Conservation (phyloP, 176 grass and related monocot species). For the Ananas comosus region DNA sequence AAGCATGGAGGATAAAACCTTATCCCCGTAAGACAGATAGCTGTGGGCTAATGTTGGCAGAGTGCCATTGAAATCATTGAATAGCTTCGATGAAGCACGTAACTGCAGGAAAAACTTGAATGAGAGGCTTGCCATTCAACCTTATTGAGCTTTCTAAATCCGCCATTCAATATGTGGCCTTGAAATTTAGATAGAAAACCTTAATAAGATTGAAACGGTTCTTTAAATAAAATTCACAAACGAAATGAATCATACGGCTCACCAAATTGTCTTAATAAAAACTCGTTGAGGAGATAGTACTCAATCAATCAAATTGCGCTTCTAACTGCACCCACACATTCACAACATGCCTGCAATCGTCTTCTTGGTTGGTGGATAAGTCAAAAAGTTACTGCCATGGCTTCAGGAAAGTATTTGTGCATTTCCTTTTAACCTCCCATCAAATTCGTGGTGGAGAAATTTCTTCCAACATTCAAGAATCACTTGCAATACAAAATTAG, state of each 20-base stretch:
- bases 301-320: no score
- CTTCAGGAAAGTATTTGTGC: conserved; percentile 11
- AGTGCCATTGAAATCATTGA: neutral
- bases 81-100: no score
- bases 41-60: neutral
- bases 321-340: neutral
- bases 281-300: no score
- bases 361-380: conserved; percentile 66
- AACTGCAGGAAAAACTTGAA: conserved; percentile 18
- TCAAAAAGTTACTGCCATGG: conserved; percentile 46
- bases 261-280: no score
- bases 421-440: neutral
- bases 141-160: no score
- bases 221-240: no score
- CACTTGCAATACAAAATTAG: conserved; percentile 1
- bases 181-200: no score
- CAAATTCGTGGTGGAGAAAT: conserved; percentile 11
- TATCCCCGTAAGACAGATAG: conserved; percentile 14
- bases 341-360: conserved; percentile 57
- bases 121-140: no score
- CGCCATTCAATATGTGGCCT: no score
- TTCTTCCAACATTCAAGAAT: neutral
- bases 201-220: no score
- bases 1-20: conserved; percentile 10
- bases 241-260: no score